Evolutionary conservation across 1,139 yeast genomes (phyloP), one percentile per base, ranked within the genome.

Genomic region (Scheffersomyces lignicola): DNA sequence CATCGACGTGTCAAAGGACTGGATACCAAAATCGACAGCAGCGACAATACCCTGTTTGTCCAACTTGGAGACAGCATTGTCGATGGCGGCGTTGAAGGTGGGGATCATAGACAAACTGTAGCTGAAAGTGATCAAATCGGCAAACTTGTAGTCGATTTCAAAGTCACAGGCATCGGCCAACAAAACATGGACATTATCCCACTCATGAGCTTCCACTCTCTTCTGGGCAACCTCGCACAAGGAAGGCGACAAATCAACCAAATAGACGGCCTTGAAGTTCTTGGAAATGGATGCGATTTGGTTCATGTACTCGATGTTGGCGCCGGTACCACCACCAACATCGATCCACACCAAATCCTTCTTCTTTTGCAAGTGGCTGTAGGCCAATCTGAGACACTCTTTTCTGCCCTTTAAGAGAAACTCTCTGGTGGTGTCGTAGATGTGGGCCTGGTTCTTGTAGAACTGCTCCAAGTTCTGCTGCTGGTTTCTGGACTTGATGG

Each of bases 31-130:
- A 54, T 85, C 95, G 34, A 84, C 89, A 34, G 83, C 76, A 20
- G 86, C 81, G 39, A 80, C 64, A 13, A 84, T 62, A 15, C 90
- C 84, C 20, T 73, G 65, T 35, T 72, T 73, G 42, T 73, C 68
- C 41, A 85, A 68, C 37, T 80, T 54, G 9, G 61, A 55, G 32
- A 72, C 71, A 6, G 83, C 80, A 47, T 81, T 81, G 53, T 85
- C 95, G 47, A 85, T 68, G n/a, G 88, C 84, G 16, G 89, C 79
- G 58, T 83, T 83, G 60, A 80, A 85, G 28, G 86, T 72, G 28
- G 95, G 95, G 49, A 85, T 85, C 95, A 85, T 85, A 9, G 90
- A 83, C 41, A 85, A 71, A 2, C 92, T 83, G 58, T 85, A 85
- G 5, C 89, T 81, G 56, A 83, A 80, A 8, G 95, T 83, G 48